Evolutionary conservation across 2,329 filamentous ascomycete species (phyloP), one percentile per base, ranked within the genome.

Genomic region (Fusarium sp.): DNA sequence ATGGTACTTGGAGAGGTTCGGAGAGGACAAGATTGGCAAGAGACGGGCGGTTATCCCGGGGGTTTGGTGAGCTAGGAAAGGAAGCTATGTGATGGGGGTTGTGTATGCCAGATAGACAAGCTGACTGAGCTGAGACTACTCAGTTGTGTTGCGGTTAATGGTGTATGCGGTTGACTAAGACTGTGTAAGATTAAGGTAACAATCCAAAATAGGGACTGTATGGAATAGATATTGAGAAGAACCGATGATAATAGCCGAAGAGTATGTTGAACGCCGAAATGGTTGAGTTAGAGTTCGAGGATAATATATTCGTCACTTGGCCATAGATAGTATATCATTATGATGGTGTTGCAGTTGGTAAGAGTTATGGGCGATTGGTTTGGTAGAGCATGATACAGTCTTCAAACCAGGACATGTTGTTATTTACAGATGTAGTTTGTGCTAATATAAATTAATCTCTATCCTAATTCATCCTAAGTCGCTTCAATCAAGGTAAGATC

Each of bases 1-100:
- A 74, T 99, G 96, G 96, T 99, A 99, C 79, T 82, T 90, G 59
- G 85, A 93, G 75, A 92, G 86, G 78, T 99, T 99, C 84, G 95
- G 95, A 13, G 89, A 90, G 81, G 90, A 96, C 48, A 91, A 90
- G 79, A 87, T 97, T 65, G 87, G 87, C 48, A 86, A 85, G 30
- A 88, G 90, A 76, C 94, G 92, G 81, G 92, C 92, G 7, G 87
- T 95, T 33, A 80, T 89, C 50, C 86, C 86, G 11, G 84, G 84
- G 22, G 67, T 91, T 26, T 86, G 74, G 70, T 79, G 67, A 75
- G 53, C 91, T 30, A 85, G 72, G 65, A 78, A 62, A 24, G 26
- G 28, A 45, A 44, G 51, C 43, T 46, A 22, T 28, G 43, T n/a
- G 28, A 53, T 22, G 43, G 44, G 33, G 44, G 33, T 44, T 40